phyloP scores from a whole-genome alignment of 1,284 basidiomycete genomes.

The Melampsora larici-populina region DNA sequence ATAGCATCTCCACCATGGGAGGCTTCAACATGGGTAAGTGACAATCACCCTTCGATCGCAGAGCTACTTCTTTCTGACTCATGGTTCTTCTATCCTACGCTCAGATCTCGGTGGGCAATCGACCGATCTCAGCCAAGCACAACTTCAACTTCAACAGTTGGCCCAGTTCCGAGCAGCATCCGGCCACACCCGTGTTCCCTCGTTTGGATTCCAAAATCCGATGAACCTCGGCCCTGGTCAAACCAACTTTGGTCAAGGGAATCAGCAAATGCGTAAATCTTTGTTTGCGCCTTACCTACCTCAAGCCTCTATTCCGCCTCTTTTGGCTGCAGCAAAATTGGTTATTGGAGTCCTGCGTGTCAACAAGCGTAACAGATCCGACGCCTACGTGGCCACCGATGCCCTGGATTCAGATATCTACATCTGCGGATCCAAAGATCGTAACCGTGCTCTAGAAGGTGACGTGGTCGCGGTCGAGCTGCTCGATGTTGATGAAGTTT shows the following conservation, averaged over 20 bases:
- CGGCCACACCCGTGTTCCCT: conserved; percentile 93
- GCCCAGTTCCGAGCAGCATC: conserved; percentile 95
- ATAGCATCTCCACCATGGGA: conserved; percentile 42
- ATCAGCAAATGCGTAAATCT: conserved; percentile 88
- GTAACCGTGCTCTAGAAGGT: conserved; percentile 95
- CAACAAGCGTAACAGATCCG: conserved; percentile 97
- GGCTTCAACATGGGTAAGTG: conserved; percentile 42
- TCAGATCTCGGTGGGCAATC: conserved; percentile 46
- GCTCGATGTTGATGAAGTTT: conserved; percentile 92
- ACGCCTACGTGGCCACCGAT: conserved; percentile 99
- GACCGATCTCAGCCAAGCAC: conserved; percentile 58
- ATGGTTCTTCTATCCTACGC: conserved; percentile 17
- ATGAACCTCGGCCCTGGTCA: conserved; percentile 78
- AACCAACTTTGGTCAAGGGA: conserved; percentile 62
- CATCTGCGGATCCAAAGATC: conserved; percentile 82
- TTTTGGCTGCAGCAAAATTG: conserved; percentile 95
- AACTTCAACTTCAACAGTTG: conserved; percentile 90
- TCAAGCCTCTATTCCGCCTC: conserved; percentile 91
- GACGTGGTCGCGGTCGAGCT: conserved; percentile 98
- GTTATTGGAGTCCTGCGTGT: conserved; percentile 96
- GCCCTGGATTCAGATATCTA: conserved; percentile 98
- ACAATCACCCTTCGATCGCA: neutral
- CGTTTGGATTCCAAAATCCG: conserved; percentile 95
- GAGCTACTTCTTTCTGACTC: neutral
- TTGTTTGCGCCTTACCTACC: conserved; percentile 98